Base-by-base conservation (phyloP, 768 basidiomycete genomes). In the Sarcomyxa edulis region DNA sequence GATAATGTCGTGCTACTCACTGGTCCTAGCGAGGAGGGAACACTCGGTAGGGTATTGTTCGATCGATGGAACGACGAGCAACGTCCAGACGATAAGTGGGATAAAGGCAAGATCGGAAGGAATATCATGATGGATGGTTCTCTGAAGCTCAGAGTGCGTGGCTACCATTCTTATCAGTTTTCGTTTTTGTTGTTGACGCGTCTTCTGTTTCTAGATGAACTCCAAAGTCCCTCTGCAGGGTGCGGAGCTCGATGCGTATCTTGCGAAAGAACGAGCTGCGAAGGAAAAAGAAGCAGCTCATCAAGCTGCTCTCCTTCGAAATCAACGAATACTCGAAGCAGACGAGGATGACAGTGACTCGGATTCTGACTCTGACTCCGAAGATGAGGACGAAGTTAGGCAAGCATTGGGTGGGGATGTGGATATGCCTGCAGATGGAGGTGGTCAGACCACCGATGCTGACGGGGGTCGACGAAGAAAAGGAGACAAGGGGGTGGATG, bases 1-100 rank as follows among this genome's bases (percentile, higher is more conserved):
- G 84, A 84, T 44, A 95, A 95, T 48, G 83, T 96, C 37, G 74
- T 99, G 21, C 68, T 99, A 3, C 74, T 98, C 28, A 96, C 95
- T 0, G 69, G 74, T 4, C 73, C 82, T 22, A 74, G 84, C 24
- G 85, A 92, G 49, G 81, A 85, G 35, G 84, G 84, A 6, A 91
- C 90, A 0, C 71, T 98, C 7, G 77, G 81, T 7, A 73, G 84
- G 7, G 65, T 77, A 7, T 64, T 99, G 14, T 96, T 92, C 48
- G 76, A 92, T 33, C 74, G 70, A 45, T 99, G 96, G 96, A 85
- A 95, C 50, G 62, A 66, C 34, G 68, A 76, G 2, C 96, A 98
- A 62, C 68, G 80, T n/a, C 67, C 74, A 1, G 81, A 84, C 24
- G 79, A 83, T 26, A 85, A 81, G 50, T 96, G 91, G 81, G 92